A percentile compares a stretch with the other conserved stretches of the same genome.
Evolutionary conservation across 345 rosid genomes (phyloP).

Genomic region (Carallia pectinifolia): DNA sequence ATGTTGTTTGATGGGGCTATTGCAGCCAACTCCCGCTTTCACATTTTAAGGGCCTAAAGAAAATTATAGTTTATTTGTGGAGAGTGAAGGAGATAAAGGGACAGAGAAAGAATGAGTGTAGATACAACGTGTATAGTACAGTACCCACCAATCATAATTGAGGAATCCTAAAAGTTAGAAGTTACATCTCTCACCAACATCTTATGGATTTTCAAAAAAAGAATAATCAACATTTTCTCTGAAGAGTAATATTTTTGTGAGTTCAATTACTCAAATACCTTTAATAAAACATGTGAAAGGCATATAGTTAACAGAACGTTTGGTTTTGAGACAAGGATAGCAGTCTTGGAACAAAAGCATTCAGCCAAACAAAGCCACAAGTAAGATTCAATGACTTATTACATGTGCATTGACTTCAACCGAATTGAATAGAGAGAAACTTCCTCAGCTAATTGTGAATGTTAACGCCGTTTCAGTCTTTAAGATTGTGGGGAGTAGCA

Average conservation of each 20-base stretch:
- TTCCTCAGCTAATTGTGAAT: neutral
- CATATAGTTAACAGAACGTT: constrained; percentile 65
- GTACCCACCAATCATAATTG: constrained; percentile 55
- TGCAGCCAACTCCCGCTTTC: too few species aligned
- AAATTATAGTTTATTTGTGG: neutral
- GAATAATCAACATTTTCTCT: too few species aligned
- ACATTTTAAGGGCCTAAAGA: too few species aligned
- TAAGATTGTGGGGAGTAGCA: neutral
- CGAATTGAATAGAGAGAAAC: constrained; percentile 10
- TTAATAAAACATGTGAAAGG: too few species aligned
- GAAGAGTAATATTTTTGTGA: too few species aligned
- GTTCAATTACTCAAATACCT: too few species aligned
- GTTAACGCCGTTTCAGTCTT: neutral
- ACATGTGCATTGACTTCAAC: neutral
- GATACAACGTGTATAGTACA: constrained; percentile 53
- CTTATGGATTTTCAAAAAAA: too few species aligned
- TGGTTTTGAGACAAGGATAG: constrained; percentile 68
- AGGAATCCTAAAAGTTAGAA: constrained; percentile 15
- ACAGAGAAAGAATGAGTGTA: constrained; percentile 31
- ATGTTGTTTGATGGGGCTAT: too few species aligned
- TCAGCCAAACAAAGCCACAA: constrained; percentile 58
- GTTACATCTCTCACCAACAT: constrained; percentile 5
- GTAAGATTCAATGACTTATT: constrained; percentile 15
- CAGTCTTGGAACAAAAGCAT: constrained; percentile 74
- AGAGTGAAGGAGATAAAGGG: neutral